phyloP scores from a whole-genome alignment of 768 basidiomycete species.

The Fistulinella prunicolor region DNA sequence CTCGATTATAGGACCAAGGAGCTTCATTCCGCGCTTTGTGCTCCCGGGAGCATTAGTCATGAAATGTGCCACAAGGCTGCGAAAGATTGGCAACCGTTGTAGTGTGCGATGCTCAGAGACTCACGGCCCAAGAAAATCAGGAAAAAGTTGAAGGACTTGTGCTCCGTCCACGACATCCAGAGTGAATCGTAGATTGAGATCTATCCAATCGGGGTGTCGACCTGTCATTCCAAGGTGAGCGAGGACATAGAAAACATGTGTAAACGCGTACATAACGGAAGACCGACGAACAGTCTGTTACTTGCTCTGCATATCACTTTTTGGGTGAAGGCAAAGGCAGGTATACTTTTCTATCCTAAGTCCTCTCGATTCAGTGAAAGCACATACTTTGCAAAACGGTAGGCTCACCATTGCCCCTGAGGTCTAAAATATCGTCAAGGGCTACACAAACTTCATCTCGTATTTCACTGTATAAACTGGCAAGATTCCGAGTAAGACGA shows the following conservation, averaged over 20 bases:
- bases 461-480: conserved; percentile 28
- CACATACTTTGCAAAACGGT: too few relatives aligned
- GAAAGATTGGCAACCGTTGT: neutral
- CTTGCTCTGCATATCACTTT: conserved; percentile 39
- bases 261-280: neutral
- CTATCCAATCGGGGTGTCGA: conserved; percentile 36
- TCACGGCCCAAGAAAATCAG: conserved; percentile 33
- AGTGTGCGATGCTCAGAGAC: neutral
- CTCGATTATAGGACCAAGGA: conserved; percentile 3
- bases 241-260: neutral
- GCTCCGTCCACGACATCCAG: conserved; percentile 23
- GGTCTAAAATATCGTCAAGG: conserved; percentile 37
- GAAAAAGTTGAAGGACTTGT: conserved; percentile 17
- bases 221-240: conserved; percentile 29
- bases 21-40: neutral
- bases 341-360: conserved; percentile 40
- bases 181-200: conserved; percentile 32
- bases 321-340: conserved; percentile 23
- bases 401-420: conserved; percentile 16
- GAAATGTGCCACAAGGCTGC: neutral
- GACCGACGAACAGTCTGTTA: conserved; percentile 50
- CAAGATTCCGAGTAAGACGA: conserved; percentile 41
- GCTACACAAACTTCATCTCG: conserved; percentile 35
- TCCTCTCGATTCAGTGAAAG: neutral
- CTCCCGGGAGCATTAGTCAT: neutral